Evolutionary conservation across 2,329 filamentous ascomycete genomes (phyloP).

Genomic region (Aspergillus sp.): DNA sequence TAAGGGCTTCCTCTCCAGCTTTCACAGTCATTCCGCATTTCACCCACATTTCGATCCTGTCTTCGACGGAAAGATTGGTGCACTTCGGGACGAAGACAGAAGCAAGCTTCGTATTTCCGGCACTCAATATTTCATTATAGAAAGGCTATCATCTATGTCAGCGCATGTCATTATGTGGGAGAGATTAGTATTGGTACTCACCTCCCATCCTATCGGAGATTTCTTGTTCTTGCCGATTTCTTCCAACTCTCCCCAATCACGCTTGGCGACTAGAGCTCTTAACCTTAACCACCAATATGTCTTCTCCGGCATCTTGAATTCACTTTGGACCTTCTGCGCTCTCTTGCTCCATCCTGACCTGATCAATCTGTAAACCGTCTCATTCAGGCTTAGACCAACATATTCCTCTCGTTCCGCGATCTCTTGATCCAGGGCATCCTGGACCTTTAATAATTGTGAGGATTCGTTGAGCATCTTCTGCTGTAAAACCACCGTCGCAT

Average conservation of each 20-base stretch:
- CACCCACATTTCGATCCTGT: conserved; percentile 85
- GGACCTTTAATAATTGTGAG: conserved; percentile 69
- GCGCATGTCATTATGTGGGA: conserved; percentile 11
- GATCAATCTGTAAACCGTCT: conserved; percentile 86
- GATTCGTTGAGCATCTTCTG: conserved; percentile 72
- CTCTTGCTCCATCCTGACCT: conserved; percentile 73
- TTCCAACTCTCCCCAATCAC: conserved; percentile 89
- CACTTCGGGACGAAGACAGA: conserved; percentile 83
- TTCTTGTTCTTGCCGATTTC: conserved; percentile 69
- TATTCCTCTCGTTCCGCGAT: conserved; percentile 59
- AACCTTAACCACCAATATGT: conserved; percentile 82
- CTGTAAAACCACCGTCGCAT: conserved; percentile 60
- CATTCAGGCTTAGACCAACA: conserved; percentile 77
- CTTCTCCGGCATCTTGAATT: conserved; percentile 90
- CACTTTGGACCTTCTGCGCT: conserved; percentile 78
- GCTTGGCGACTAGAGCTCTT: conserved; percentile 77
- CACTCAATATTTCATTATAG: conserved; percentile 79
- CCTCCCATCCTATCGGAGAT: conserved; percentile 94
- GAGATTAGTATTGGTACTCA: conserved; percentile 37
- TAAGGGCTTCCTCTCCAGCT: conserved; percentile 86
- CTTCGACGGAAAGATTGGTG: conserved; percentile 58
- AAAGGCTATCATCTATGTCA: conserved; percentile 60
- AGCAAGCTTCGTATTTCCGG: conserved; percentile 83
- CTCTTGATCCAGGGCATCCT: conserved; percentile 81
- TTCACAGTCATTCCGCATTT: conserved; percentile 86